These are phyloP conservation scores for Aureobasidium subglaciale DNA, from an alignment of 2,329 filamentous ascomycete genomes.

Conservation along the genomic window DNA sequence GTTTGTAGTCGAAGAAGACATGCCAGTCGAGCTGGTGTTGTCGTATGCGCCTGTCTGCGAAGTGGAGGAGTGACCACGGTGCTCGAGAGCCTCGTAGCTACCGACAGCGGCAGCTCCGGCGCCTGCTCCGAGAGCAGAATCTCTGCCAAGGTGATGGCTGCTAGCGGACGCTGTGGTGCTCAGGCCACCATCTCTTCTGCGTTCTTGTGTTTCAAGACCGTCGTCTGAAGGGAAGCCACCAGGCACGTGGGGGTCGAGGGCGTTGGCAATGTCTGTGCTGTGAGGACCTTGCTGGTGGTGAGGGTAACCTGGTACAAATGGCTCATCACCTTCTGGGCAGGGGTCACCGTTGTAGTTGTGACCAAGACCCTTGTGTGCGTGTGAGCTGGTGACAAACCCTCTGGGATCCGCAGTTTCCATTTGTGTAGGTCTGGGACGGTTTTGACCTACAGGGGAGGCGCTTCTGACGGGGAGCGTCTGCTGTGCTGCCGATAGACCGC, in stretches of 20 bases:
- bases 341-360: slow-evolving; percentile 24
- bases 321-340: slow-evolving; percentile 18
- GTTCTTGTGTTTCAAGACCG: slow-evolving; percentile 19
- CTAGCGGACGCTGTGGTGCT: neutral
- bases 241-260: slow-evolving; percentile 31
- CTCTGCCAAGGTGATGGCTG: slow-evolving; percentile 22
- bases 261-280: slow-evolving; percentile 26
- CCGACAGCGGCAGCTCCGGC: slow-evolving; percentile 21
- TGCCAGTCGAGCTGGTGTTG: neutral
- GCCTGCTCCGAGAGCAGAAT: slow-evolving; percentile 23
- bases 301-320: slow-evolving; percentile 4
- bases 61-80: slow-evolving; percentile 16
- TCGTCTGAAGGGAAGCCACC: slow-evolving; percentile 26
- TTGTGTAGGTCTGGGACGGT: neutral
- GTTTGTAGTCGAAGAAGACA: neutral
- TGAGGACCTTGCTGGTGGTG: slow-evolving; percentile 26
- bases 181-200: neutral
- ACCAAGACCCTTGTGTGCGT: slow-evolving; percentile 20
- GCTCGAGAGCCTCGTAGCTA: slow-evolving; percentile 28
- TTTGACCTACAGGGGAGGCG: neutral
- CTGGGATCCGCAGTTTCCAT: slow-evolving; percentile 8
- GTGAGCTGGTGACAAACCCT: slow-evolving; percentile 1
- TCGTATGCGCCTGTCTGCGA: slow-evolving; percentile 1
- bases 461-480: slow-evolving; percentile 12
- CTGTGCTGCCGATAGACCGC: slow-evolving; percentile 1